These are phyloP conservation scores for Paraleonurus japonicus DNA, from an alignment of 257 asterid genomes.

Conservation along the genomic window DNA sequence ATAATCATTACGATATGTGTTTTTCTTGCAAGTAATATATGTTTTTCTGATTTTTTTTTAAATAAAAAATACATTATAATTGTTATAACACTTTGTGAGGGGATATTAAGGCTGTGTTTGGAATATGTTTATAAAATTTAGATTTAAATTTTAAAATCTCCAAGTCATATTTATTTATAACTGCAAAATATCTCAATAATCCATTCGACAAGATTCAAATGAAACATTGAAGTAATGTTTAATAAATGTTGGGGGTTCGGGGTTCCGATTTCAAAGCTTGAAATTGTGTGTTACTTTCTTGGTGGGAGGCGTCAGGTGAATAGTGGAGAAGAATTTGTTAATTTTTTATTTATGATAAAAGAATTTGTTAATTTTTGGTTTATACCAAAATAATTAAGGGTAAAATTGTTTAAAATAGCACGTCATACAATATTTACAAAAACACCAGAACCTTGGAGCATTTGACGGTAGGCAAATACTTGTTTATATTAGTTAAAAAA, in stretches of 20 bases:
- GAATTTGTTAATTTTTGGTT: background rate
- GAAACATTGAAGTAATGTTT: background rate
- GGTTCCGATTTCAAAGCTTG: background rate
- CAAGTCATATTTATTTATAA: background rate
- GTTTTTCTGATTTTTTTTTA: too few species aligned
- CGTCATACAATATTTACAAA: background rate
- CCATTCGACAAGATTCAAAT: background rate
- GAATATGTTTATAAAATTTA: background rate
- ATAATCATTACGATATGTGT: too few species aligned
- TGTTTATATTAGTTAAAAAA: too few species aligned
- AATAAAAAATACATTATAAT: too few species aligned
- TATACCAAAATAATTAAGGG: background rate
- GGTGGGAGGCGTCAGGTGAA: background rate
- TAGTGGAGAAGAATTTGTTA: background rate
- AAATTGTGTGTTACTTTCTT: background rate
- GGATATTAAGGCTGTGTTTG: background rate
- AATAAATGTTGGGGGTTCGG: background rate
- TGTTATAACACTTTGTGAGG: background rate
- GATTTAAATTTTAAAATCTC: too few species aligned
- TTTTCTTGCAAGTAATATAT: too few species aligned
- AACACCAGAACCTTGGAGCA: background rate
- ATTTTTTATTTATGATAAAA: too few species aligned
- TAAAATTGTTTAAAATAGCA: background rate
- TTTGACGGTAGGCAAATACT: too few species aligned
- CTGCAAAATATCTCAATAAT: background rate